Conservation (phyloP, 768 basidiomycete genomes). For the Artomyces pyxidatus region DNA sequence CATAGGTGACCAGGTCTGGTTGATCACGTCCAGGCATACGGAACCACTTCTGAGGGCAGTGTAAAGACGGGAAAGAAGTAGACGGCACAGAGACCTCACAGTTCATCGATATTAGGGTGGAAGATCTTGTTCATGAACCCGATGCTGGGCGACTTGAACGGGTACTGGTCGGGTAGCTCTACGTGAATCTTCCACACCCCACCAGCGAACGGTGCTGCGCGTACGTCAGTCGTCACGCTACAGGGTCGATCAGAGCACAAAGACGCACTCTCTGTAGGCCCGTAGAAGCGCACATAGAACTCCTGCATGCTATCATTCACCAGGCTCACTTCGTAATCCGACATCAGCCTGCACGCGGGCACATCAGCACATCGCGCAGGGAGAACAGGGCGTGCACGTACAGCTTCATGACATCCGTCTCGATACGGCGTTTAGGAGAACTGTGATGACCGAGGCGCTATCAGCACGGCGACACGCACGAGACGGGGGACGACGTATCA, state of each 20-base stretch:
- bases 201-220: constrained; percentile 86
- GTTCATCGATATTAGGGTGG: constrained; percentile 98
- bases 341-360: constrained; percentile 72
- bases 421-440: constrained; percentile 89
- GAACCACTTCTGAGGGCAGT: constrained; percentile 72
- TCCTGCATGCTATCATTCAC: constrained; percentile 99
- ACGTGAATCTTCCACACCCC: constrained; percentile 99
- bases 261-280: constrained; percentile 84
- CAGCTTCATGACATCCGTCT: constrained; percentile 99
- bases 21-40: constrained; percentile 97
- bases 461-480: too few relatives aligned
- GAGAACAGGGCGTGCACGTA: constrained; percentile 30
- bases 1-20: constrained; percentile 99
- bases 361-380: background rate
- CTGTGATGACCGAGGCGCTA: too few relatives aligned
- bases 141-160: constrained; percentile 97
- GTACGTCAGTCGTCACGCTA: background rate
- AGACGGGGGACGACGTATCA: too few relatives aligned
- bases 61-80: constrained; percentile 10
- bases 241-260: background rate
- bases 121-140: constrained; percentile 99
- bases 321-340: constrained; percentile 94
- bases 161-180: constrained; percentile 96
- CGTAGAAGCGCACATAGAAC: constrained; percentile 94
- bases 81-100: constrained; percentile 39